Percentiles rank a stretch among this genome's conserved stretches.
phyloP scores from a whole-genome alignment of 129 eudicot genomes.

The Logfia minima region DNA sequence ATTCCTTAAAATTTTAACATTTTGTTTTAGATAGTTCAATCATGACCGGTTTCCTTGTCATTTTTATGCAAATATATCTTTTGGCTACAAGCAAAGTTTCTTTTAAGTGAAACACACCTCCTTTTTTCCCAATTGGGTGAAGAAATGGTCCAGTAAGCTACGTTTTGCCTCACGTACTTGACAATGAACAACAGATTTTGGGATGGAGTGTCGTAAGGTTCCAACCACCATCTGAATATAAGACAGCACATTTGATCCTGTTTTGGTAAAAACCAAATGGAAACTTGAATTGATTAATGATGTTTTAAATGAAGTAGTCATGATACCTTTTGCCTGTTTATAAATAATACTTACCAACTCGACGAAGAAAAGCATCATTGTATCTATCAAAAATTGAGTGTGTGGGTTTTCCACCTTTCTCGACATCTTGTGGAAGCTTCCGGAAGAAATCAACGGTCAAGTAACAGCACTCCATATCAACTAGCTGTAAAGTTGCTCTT shows the following conservation, averaged over 20 bases:
- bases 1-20: too few species aligned
- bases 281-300: neutral
- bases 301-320: neutral
- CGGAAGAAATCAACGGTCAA: conserved; percentile 12
- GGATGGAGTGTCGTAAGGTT: neutral
- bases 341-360: conserved; percentile 2
- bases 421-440: conserved; percentile 15
- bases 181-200: conserved; percentile 13
- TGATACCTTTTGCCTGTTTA: neutral
- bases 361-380: conserved; percentile 10
- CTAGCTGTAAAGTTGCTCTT: conserved; percentile 8
- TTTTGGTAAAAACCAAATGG: neutral
- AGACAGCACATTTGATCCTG: conserved; percentile 6
- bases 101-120: neutral
- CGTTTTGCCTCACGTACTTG: conserved; percentile 9
- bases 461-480: conserved; percentile 12
- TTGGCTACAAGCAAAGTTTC: neutral
- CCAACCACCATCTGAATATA: conserved; percentile 4
- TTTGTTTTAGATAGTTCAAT: too few species aligned
- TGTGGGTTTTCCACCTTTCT: conserved; percentile 6
- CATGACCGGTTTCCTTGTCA: too few species aligned
- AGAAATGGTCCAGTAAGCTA: neutral
- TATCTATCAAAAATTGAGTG: conserved; percentile 8
- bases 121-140: conserved; percentile 3
- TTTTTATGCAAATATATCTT: too few species aligned